Base-by-base conservation (phyloP, 495 filamentous ascomycete genomes). In the Astrothelium subdiscretum region DNA sequence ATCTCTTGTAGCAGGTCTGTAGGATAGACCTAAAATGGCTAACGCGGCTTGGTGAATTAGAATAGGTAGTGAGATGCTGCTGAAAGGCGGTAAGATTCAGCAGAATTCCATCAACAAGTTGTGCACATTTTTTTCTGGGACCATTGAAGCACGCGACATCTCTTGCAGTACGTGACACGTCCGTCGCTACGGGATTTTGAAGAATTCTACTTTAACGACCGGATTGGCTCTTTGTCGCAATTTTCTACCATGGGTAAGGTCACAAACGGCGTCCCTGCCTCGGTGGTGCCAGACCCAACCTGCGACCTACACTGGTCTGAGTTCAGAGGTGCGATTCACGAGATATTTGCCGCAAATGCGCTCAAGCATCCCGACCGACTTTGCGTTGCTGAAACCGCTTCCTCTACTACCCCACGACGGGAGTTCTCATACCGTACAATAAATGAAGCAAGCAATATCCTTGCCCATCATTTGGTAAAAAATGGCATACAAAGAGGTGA, bases 351-450 rank as follows among this genome's bases (percentile, higher is more conserved):
- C 12, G 75, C 73, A n/a, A 90, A 90, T 66, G 89, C 88, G 1
- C 74, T 82, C 63, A 83, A 76, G 48, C 84, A 92, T 69, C 91
- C 92, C 2, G 86, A 90, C 18, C 80, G 85, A 66, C 77, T 84
- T 27, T 96, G 91, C 67, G 89, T 97, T 11, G 78, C 90, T 2
- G 92, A 97, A 69, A 97, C 94, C 1, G 81, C 81, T 44, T 84
- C 84, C 4, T 79, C 75, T 26, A 80, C 71, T 1, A 77, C 81
- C 0, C 78, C 87, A 3, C 70, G 79, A 54, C 79, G 92, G 58
- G 72, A 78, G 31, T 97, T 96, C 70, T 95, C 87, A 2, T 98
- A 98, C 73, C 74, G 76, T 62, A 90, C 96, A 68, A 96, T 98
- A 64, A 83, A 91, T 70, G 86, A 95, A 73, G 87, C 87, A 0